These are phyloP conservation scores for Halophytophthora batemanensis DNA, from an alignment of 352 stramenopile genomes.

Conservation along the genomic window DNA sequence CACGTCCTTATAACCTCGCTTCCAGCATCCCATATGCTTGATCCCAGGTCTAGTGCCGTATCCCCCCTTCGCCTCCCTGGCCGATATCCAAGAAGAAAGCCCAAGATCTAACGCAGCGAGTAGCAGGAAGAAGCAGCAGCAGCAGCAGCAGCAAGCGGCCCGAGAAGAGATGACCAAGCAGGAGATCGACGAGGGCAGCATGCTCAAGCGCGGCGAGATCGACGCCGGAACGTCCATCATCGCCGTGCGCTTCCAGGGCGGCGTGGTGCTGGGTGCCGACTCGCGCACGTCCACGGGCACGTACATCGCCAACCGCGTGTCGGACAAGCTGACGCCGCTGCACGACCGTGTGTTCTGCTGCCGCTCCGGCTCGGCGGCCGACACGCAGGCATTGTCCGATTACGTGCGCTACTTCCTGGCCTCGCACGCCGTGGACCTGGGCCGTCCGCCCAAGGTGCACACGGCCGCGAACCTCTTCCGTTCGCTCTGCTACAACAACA, in stretches of 20 bases:
- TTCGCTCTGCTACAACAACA: conserved; percentile 98
- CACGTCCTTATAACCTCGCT: no score
- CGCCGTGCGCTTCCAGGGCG: conserved; percentile 94
- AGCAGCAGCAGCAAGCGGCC: no score
- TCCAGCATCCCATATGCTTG: no score
- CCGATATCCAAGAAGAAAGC: not conserved
- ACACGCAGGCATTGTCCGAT: conserved; percentile 93
- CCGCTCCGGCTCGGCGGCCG: conserved; percentile 95
- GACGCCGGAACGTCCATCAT: conserved; percentile 98
- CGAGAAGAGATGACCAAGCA: conserved; percentile 36
- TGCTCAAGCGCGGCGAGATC: conserved; percentile 90
- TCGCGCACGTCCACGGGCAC: conserved; percentile 91
- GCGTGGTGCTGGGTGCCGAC: conserved; percentile 97
- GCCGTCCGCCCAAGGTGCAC: conserved; percentile 93
- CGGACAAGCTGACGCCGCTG: conserved; percentile 97
- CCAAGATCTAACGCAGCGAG: not conserved
- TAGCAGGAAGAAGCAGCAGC: not conserved
- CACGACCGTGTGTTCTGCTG: conserved; percentile 98
- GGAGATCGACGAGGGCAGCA: conserved; percentile 54
- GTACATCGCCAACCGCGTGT: conserved; percentile 98
- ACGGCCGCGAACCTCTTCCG: conserved; percentile 97
- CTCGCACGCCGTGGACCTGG: conserved; percentile 81
- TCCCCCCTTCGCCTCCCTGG: no score
- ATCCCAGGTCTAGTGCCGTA: no score
- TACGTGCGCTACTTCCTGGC: conserved; percentile 81